Evolutionary conservation across 2,329 filamentous ascomycete genomes (phyloP).

Genomic region (Zasmidium cellare): DNA sequence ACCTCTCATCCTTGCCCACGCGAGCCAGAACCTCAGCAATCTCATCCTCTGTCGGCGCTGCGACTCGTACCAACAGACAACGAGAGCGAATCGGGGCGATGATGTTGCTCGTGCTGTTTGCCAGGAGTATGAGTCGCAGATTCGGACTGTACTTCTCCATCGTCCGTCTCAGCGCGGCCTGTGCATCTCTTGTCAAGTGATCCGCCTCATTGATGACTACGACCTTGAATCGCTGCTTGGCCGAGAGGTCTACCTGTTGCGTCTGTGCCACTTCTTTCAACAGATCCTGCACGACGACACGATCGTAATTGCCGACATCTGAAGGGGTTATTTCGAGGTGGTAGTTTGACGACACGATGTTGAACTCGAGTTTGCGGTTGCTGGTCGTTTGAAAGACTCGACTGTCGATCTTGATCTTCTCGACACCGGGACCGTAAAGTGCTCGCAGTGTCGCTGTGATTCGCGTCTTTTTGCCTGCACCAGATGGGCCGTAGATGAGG

Average conservation of each 20-base stretch:
- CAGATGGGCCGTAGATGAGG: slow-evolving; percentile 93
- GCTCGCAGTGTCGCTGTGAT: slow-evolving; percentile 95
- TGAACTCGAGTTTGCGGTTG: slow-evolving; percentile 98
- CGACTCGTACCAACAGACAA: slow-evolving; percentile 86
- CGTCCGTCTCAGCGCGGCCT: slow-evolving; percentile 88
- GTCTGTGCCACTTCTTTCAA: slow-evolving; percentile 98
- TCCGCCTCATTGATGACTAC: slow-evolving; percentile 99
- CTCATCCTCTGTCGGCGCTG: slow-evolving; percentile 81
- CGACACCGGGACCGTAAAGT: slow-evolving; percentile 92
- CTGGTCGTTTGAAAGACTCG: slow-evolving; percentile 90
- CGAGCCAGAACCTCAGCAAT: slow-evolving; percentile 73
- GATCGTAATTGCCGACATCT: slow-evolving; percentile 93
- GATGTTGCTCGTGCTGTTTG: slow-evolving; percentile 96
- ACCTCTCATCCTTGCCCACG: slow-evolving; percentile 78
- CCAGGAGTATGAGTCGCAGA: slow-evolving; percentile 82
- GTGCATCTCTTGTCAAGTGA: slow-evolving; percentile 87
- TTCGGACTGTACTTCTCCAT: slow-evolving; percentile 99
- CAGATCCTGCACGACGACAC: slow-evolving; percentile 92
- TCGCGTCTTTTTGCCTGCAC: slow-evolving; percentile 95
- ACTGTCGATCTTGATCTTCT: slow-evolving; percentile 99
- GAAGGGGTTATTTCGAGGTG: slow-evolving; percentile 98
- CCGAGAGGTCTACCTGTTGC: slow-evolving; percentile 92
- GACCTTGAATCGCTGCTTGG: slow-evolving; percentile 93
- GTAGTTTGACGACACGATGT: slow-evolving; percentile 95
- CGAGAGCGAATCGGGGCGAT: slow-evolving; percentile 96